phyloP scores from a whole-genome alignment of 805 yeast genomes.

The Cyberlindnera subsufficiens region DNA sequence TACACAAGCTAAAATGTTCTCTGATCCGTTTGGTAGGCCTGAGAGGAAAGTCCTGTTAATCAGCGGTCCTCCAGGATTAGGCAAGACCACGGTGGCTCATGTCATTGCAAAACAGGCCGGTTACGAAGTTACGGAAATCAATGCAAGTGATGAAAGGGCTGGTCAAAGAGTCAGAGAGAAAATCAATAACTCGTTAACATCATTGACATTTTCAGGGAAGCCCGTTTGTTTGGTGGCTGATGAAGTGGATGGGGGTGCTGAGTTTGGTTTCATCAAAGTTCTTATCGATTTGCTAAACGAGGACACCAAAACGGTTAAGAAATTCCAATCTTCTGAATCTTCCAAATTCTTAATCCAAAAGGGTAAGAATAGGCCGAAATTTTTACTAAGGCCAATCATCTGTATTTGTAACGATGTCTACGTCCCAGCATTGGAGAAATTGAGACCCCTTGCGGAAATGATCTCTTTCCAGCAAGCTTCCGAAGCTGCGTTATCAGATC shows the following conservation, averaged over 20 bases:
- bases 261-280: conserved; percentile 53
- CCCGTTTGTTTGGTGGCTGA: conserved; percentile 85
- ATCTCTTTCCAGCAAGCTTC: conserved; percentile 59
- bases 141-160: conserved; percentile 77
- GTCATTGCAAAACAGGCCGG: conserved; percentile 78
- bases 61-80: conserved; percentile 92
- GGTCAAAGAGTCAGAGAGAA: conserved; percentile 51
- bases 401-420: conserved; percentile 89
- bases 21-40: conserved; percentile 56
- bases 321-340: conserved; percentile 21
- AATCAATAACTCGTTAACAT: conserved; percentile 54
- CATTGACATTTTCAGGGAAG: conserved; percentile 58
- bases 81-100: conserved; percentile 87
- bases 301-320: conserved; percentile 49
- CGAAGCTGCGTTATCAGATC: conserved; percentile 37
- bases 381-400: conserved; percentile 77
- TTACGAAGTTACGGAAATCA: conserved; percentile 74
- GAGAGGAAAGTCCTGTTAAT: conserved; percentile 59
- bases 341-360: conserved; percentile 22
- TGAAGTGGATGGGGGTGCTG: conserved; percentile 81
- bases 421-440: conserved; percentile 64
- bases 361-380: conserved; percentile 30
- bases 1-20: conserved; percentile 3
- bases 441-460: conserved; percentile 70
- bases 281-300: conserved; percentile 50